Base-by-base conservation (phyloP, 345 rosid genomes). In the Hibiscus syriacus region DNA sequence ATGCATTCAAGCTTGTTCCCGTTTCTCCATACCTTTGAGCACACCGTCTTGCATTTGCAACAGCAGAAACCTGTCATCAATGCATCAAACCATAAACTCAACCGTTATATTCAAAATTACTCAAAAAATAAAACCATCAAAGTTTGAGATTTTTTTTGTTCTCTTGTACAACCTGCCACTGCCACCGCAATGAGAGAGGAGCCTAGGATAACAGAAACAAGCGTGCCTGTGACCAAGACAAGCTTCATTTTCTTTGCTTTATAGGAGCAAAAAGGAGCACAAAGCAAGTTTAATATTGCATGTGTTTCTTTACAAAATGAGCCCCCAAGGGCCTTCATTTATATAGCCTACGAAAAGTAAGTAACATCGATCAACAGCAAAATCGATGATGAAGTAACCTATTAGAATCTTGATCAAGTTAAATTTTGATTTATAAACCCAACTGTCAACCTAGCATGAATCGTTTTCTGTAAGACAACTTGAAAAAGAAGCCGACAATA, bases 1-100 rank as follows among this genome's bases (percentile, higher is more conserved):
- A 93, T 25, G 81, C 98, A 93, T 64, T 83, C 62, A 89, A 67
- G 80, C 98, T 90, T 57, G 87, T 64, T 19, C 82, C 87, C 64
- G 74, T 59, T 65, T 55, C 19, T 11, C 97, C 84, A n/a, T 9
- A 96, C 96, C 77, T 79, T 81, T 12, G 87, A 80, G 76, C 98
- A 93, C 80, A 97, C 82, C 48, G 3, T 80, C n/a, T 68, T 55
- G 73, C 98, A 93, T 77, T 82, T 85, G 12, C 78, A 73, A 7
- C 64, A 78, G 26, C 89, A 87, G 64, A 80, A 67, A 30, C 64
- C 90, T 82, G 25, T 38, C 36, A 25, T 20, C 0, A n/a, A n/a
- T n/a, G n/a, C 14, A 41, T 41, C 52, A 48, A 48, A n/a, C 20
- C 53, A 48, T 2, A 6, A 48, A 48, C 20, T 8, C 22, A n/a